These are phyloP conservation scores for Mortierella sp. DNA, from an alignment of 371 early-diverging fungal genomes.

Conservation along the genomic window DNA sequence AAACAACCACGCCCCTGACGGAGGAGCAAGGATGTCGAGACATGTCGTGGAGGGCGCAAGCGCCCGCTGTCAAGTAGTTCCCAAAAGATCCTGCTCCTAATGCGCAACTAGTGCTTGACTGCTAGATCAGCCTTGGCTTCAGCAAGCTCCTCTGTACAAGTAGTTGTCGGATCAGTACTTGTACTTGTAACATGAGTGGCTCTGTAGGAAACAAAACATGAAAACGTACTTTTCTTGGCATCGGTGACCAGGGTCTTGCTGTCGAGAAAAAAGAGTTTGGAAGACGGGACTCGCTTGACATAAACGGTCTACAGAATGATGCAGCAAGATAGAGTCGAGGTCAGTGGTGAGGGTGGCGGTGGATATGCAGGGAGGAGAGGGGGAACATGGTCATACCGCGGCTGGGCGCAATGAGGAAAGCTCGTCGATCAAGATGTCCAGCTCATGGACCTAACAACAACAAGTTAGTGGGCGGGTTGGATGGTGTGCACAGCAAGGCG, in stretches of 20 bases:
- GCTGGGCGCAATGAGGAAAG: conserved; percentile 23
- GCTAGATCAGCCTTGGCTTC: conserved; percentile 5
- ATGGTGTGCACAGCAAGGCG: neutral
- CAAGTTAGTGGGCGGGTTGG: neutral
- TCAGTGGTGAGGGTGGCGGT: neutral
- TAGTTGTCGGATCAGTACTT: no score
- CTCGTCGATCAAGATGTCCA: conserved; percentile 38
- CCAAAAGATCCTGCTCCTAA: no score
- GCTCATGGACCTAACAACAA: conserved; percentile 21
- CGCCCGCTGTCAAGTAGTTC: no score
- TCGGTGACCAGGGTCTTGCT: conserved; percentile 9
- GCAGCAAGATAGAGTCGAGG: neutral
- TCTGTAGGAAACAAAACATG: no score
- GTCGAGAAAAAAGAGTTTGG: conserved; percentile 34
- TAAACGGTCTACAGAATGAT: conserved; percentile 20
- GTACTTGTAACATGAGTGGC: no score
- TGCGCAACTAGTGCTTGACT: no score
- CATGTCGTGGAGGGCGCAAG: no score
- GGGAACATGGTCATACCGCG: conserved; percentile 12
- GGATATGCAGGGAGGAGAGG: neutral
- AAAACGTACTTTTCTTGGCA: conserved; percentile 27
- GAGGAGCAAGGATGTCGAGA: no score
- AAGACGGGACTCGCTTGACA: conserved; percentile 28
- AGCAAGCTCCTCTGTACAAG: conserved; percentile 8
- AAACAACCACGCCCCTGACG: no score